These are phyloP conservation scores for Ichthyophthirius multifiliis DNA, from an alignment of 169 alveolate species.

Conservation along the genomic window DNA sequence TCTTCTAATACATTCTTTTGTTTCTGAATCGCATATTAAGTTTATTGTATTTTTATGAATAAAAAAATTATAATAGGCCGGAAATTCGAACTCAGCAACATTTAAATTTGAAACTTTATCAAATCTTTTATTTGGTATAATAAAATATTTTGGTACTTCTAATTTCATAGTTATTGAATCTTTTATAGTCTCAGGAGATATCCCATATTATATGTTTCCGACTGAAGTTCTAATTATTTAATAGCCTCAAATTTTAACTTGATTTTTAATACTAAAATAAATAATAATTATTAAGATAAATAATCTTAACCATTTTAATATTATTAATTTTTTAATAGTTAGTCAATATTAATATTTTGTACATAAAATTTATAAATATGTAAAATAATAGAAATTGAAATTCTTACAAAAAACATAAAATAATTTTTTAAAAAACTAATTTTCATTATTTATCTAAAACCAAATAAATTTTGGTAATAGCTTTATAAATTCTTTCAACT, in stretches of 20 bases:
- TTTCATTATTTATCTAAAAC: slow-evolving; percentile 37
- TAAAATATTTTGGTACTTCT: slow-evolving; percentile 11
- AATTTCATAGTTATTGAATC: slow-evolving; percentile 2
- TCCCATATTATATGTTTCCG: slow-evolving; percentile 10
- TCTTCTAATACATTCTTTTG: slow-evolving; percentile 16
- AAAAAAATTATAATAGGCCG: slow-evolving; percentile 28
- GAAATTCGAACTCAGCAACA: slow-evolving; percentile 30
- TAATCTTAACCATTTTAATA: too few relatives aligned
- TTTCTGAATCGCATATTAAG: not conserved
- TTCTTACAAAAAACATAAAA: too few relatives aligned
- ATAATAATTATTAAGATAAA: too few relatives aligned
- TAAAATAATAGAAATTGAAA: too few relatives aligned
- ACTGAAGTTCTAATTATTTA: not conserved
- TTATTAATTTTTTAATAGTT: too few relatives aligned
- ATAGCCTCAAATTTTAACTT: too few relatives aligned
- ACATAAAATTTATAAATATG: too few relatives aligned
- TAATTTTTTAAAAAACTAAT: too few relatives aligned
- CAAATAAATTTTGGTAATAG: slow-evolving; percentile 33
- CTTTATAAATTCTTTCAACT: slow-evolving; percentile 47
- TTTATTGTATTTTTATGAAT: slow-evolving; percentile 1
- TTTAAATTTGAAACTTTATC: slow-evolving; percentile 11
- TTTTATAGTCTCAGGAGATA: slow-evolving; percentile 27
- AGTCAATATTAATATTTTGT: too few relatives aligned
- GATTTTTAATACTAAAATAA: too few relatives aligned
- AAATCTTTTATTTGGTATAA: slow-evolving; percentile 14